A percentile compares a stretch with the other conserved stretches of the same genome.
These are phyloP conservation scores for Podila clonocystis DNA, from an alignment of 192 early-diverging fungal genomes.

Conservation along the genomic window DNA sequence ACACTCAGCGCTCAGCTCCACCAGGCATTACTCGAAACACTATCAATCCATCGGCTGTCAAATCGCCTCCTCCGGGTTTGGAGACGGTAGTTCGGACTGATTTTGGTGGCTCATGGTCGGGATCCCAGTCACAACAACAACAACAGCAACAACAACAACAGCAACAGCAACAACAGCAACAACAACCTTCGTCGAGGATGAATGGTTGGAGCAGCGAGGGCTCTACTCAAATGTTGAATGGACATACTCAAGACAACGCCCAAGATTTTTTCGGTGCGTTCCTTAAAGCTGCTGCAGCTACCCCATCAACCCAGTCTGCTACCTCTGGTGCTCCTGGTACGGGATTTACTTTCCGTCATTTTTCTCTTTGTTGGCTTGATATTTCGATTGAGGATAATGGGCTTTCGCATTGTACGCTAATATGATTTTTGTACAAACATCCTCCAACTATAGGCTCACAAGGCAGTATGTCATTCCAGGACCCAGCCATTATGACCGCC, in stretches of 20 bases:
- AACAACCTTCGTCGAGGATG: constrained; percentile 16
- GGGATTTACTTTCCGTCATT: neutral
- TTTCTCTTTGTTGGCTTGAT: neutral
- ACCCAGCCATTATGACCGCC: constrained; percentile 70
- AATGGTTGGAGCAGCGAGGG: constrained; percentile 21
- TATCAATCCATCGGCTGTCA: constrained; percentile 20
- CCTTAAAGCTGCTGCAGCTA: constrained; percentile 60
- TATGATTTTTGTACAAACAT: neutral
- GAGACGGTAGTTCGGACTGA: constrained; percentile 24
- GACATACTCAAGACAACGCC: constrained; percentile 37
- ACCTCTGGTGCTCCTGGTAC: constrained; percentile 7
- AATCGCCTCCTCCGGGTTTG: constrained; percentile 46
- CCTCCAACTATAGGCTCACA: neutral
- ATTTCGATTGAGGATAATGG: neutral
- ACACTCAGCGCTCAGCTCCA: constrained; percentile 24
- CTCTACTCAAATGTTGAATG: constrained; percentile 10
- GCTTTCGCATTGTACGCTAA: too few species aligned
- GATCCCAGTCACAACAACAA: constrained; percentile 26
- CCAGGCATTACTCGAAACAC: constrained; percentile 38
- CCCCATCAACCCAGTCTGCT: constrained; percentile 2
- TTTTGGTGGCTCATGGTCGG: constrained; percentile 16
- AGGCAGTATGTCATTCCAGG: constrained; percentile 54
- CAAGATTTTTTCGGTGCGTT: constrained; percentile 66
- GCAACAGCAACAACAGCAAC: constrained; percentile 4
- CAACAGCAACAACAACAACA: constrained; percentile 32